phyloP scores from a whole-genome alignment of 2,329 filamentous ascomycete genomes.

The Botrytis tulipae region DNA sequence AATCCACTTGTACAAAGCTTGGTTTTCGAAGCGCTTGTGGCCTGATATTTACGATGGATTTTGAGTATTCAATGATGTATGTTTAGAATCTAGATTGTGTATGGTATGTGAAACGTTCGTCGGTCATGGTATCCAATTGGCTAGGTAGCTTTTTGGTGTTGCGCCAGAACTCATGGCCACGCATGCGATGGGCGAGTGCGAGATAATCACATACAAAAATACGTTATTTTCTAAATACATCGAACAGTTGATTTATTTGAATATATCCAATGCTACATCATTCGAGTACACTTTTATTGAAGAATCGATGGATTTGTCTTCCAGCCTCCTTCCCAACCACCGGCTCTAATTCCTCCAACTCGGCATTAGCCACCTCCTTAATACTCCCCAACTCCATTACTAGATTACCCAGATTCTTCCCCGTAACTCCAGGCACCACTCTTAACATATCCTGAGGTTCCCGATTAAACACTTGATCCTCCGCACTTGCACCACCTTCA shows the following conservation, averaged over 20 bases:
- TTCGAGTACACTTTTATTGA: slow-evolving; percentile 51
- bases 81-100: neutral
- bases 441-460: slow-evolving; percentile 89
- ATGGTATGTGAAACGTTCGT: no score
- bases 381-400: slow-evolving; percentile 73
- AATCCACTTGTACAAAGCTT: neutral
- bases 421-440: slow-evolving; percentile 78
- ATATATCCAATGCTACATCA: slow-evolving; percentile 4
- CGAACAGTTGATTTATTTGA: neutral
- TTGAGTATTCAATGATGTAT: neutral
- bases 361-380: slow-evolving; percentile 81
- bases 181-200: neutral
- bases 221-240: neutral
- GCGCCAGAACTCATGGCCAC: neutral
- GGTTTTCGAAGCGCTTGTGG: neutral
- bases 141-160: neutral
- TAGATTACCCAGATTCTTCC: slow-evolving; percentile 72
- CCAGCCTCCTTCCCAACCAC: slow-evolving; percentile 77
- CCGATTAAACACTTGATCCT: slow-evolving; percentile 73
- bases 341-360: slow-evolving; percentile 66
- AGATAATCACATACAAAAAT: neutral
- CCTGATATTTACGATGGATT: neutral
- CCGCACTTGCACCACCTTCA: slow-evolving; percentile 58
- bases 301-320: slow-evolving; percentile 76
- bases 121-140: neutral